These are phyloP conservation scores for Fusarium transvaalense DNA, from an alignment of 2,329 filamentous ascomycete genomes.

Conservation along the genomic window DNA sequence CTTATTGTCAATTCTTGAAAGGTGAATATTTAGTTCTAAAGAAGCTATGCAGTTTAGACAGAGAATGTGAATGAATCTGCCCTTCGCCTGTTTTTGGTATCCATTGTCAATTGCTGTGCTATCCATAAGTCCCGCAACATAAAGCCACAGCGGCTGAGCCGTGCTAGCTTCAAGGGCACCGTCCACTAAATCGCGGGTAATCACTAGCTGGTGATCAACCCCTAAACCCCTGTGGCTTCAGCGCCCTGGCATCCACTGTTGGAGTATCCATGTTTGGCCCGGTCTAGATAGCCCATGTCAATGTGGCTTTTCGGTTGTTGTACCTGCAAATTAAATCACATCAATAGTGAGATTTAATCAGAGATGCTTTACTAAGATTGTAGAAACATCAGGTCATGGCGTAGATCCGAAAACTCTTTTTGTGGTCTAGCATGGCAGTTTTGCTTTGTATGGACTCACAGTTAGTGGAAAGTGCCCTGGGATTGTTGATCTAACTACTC, in stretches of 20 bases:
- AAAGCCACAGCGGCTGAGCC: not conserved
- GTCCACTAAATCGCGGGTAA: not conserved
- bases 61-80: not conserved
- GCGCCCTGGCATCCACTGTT: not conserved
- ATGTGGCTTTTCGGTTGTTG: not conserved
- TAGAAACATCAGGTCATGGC: not conserved
- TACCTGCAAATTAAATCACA: not conserved
- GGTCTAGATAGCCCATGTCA: not conserved
- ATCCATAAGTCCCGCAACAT: no score
- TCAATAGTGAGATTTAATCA: not conserved
- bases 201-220: not conserved
- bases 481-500: no score
- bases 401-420: not conserved
- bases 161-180: not conserved
- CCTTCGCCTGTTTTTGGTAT: no score
- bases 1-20: slow-evolving; percentile 17
- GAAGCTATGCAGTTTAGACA: not conserved
- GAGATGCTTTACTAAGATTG: not conserved
- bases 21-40: not conserved
- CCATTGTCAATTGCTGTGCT: not conserved
- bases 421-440: not conserved
- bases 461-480: no score
- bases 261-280: not conserved
- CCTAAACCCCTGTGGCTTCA: not conserved
- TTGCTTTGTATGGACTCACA: not conserved